Conservation (phyloP, 163 green algal genomes). For the Smithsoniella earleae region DNA sequence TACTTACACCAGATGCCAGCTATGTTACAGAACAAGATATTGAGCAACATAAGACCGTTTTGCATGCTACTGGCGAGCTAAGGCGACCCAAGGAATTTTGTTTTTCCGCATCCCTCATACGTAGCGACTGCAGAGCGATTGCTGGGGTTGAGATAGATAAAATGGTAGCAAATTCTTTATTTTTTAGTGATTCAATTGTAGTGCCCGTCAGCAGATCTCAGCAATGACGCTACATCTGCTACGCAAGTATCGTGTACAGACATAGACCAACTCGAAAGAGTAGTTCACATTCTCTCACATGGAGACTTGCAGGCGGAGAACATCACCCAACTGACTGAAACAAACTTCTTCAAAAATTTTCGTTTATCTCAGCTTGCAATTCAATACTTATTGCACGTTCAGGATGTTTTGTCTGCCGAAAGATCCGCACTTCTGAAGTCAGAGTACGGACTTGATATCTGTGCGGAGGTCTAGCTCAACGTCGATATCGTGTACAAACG, state of each 20-base stretch:
- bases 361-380: conserved; percentile 68
- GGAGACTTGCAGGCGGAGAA: conserved; percentile 73
- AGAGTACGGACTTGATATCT: neutral
- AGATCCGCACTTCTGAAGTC: neutral
- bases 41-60: neutral
- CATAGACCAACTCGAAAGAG: conserved; percentile 62
- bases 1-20: no score
- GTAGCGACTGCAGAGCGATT: conserved; percentile 74
- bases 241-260: conserved; percentile 60
- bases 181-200: no score
- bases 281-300: conserved; percentile 56
- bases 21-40: neutral
- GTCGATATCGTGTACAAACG: neutral
- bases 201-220: neutral
- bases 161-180: conserved; percentile 44
- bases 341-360: conserved; percentile 70
- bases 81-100: neutral
- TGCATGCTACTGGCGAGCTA: neutral
- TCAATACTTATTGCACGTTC: conserved; percentile 81
- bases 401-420: conserved; percentile 41
- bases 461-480: neutral
- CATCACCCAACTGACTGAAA: conserved; percentile 53
- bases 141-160: conserved; percentile 62
- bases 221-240: neutral
- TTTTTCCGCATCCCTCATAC: conserved; percentile 13